phyloP scores from a whole-genome alignment of 2,329 filamentous ascomycete genomes.

The Ploettnerulaceae sp. region DNA sequence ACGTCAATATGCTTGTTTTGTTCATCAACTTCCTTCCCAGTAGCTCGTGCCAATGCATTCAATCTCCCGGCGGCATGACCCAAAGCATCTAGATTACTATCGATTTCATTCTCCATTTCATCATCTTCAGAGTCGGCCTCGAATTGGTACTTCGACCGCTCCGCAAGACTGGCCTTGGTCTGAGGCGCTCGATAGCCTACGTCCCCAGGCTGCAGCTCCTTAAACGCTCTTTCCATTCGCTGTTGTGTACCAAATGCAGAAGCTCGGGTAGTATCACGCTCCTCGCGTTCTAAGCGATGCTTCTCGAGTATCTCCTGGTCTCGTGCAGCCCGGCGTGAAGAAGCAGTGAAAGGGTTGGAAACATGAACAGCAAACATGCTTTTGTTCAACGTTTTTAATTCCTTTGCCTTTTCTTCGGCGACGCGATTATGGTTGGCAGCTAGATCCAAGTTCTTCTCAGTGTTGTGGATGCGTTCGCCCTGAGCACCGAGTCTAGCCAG shows the following conservation, averaged over 20 bases:
- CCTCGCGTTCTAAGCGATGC: conserved; percentile 59
- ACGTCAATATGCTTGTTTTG: conserved; percentile 75
- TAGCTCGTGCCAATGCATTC: conserved; percentile 68
- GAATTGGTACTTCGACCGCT: conserved; percentile 70
- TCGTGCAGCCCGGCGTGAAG: conserved; percentile 55
- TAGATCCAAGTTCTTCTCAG: conserved; percentile 76
- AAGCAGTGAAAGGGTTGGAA: conserved; percentile 70
- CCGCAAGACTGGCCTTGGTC: conserved; percentile 43
- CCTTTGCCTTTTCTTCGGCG: conserved; percentile 73
- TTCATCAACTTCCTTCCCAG: conserved; percentile 67
- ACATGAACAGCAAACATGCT: conserved; percentile 89
- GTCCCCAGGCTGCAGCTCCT: conserved; percentile 37
- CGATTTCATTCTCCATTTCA: conserved; percentile 65
- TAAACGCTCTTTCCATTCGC: conserved; percentile 49
- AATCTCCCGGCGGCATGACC: conserved; percentile 60
- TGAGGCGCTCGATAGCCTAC: conserved; percentile 27
- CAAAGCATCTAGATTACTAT: conserved; percentile 57
- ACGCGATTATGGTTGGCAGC: conserved; percentile 70
- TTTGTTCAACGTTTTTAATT: conserved; percentile 79
- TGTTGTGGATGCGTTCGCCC: conserved; percentile 75
- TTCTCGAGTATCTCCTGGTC: conserved; percentile 67
- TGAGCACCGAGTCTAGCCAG: conserved; percentile 71
- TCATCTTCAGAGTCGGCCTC: conserved; percentile 48
- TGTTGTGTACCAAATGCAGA: conserved; percentile 48
- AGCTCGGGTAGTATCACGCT: conserved; percentile 58